Evolutionary conservation across 768 basidiomycete species (phyloP).

Genomic region (Hygrocybe coccinea): DNA sequence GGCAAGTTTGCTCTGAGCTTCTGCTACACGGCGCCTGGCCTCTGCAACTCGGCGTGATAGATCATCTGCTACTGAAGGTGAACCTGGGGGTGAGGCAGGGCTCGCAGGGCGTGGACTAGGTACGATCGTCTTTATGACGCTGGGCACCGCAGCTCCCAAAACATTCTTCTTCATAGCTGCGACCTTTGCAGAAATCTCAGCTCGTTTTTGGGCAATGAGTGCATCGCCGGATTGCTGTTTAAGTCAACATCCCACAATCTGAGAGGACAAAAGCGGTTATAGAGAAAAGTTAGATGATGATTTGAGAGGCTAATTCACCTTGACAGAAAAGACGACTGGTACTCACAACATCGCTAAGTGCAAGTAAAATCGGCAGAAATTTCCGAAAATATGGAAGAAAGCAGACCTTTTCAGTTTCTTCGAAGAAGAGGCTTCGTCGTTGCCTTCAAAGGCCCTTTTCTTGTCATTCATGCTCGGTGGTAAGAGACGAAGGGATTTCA

Average conservation of each 20-base stretch:
- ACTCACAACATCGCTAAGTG: slow-evolving; percentile 65
- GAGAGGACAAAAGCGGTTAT: slow-evolving; percentile 53
- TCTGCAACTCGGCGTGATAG: slow-evolving; percentile 72
- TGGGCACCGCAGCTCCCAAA: slow-evolving; percentile 33
- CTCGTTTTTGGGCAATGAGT: slow-evolving; percentile 77
- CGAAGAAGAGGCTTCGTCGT: slow-evolving; percentile 40
- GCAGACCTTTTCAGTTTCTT: slow-evolving; percentile 70
- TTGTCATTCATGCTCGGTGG: slow-evolving; percentile 62
- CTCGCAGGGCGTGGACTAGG: slow-evolving; percentile 41
- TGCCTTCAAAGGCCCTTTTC: slow-evolving; percentile 58
- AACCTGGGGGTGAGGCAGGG: slow-evolving; percentile 26
- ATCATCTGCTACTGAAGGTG: slow-evolving; percentile 51
- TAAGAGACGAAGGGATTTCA: too few species aligned
- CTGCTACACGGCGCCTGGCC: slow-evolving; percentile 78
- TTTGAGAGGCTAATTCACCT: slow-evolving; percentile 68
- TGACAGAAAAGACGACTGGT: slow-evolving; percentile 31
- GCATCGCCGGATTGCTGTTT: slow-evolving; percentile 49
- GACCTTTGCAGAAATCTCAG: slow-evolving; percentile 80
- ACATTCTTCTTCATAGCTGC: slow-evolving; percentile 56
- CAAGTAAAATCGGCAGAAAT: slow-evolving; percentile 18
- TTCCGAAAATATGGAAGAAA: slow-evolving; percentile 2
- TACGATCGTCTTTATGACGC: slow-evolving; percentile 36
- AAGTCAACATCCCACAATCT: slow-evolving; percentile 50
- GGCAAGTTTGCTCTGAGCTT: slow-evolving; percentile 71
- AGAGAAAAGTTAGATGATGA: slow-evolving; percentile 56